Base-by-base conservation (phyloP, 2,329 filamentous ascomycete genomes). In the Zymoseptoria ardabiliae region DNA sequence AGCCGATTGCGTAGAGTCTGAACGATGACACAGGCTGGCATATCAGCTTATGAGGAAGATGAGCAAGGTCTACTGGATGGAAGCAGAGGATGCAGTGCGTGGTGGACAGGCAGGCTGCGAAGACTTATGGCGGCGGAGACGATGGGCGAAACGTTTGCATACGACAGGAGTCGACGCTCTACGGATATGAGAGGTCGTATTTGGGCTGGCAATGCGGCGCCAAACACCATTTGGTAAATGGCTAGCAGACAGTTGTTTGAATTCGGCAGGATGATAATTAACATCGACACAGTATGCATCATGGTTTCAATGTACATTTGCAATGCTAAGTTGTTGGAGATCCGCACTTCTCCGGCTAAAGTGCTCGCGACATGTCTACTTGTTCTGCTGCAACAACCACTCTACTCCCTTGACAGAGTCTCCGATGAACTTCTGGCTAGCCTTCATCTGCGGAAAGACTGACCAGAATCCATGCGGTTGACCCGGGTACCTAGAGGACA, bases 381-480 rank as follows among this genome's bases (percentile, higher is more conserved):
- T 57, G 20, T 57, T 60, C 64, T 70, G 65, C 60, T 68, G 62
- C 54, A 72, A 54, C 48, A 73, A 57, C 70, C 70, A 73, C 57
- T 63, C 55, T 21, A 68, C 60, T 4, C 69, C 69, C 22, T 66
- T 61, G 2, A 71, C 61, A 3, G 66, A 66, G 49, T 73, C 71
- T 11, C 69, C 63, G 8, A 68, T 63, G 60, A 70, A 71, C 53
- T 65, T 66, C 60, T 65, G 53, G 50, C 64, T 67, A 10, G 59
- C 64, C 28, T 67, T 61, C 61, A 71, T 58, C 23, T 63, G 51
- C 2, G 68, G 66, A 21, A 67, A 68, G 2, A 71, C 30, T 22
- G 58, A 71, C 71, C 72, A 75, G 58, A 75, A 77, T 59, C 76
- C 78, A 73, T 74, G 79, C 4, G 75, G 76, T 56, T 73, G 71